Conservation (phyloP, 2,329 filamentous ascomycete species). For the Fusarium hainanense region DNA sequence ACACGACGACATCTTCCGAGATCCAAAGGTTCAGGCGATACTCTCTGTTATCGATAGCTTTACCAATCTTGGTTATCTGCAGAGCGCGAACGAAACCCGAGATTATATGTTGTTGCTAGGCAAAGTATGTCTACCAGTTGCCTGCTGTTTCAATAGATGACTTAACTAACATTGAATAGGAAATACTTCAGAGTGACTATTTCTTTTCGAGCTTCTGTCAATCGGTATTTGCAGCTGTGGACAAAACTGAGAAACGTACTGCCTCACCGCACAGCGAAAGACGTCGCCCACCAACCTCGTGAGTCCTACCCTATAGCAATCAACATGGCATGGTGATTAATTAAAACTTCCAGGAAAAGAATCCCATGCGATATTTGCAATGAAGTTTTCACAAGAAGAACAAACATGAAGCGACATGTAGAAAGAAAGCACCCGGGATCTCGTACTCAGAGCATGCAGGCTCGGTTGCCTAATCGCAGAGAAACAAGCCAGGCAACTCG, state of each 20-base stretch:
- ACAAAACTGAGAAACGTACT: rapidly evolving
- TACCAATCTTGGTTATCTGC: not conserved
- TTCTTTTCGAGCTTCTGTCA: not conserved
- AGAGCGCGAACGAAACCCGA: rapidly evolving
- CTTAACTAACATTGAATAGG: not conserved
- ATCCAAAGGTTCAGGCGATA: rapidly evolving
- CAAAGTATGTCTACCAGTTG: too few species aligned
- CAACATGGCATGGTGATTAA: rapidly evolving
- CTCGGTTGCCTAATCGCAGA: too few species aligned
- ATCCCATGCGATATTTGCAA: not conserved
- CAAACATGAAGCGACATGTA: not conserved
- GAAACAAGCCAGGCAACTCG: too few species aligned
- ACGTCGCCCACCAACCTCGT: too few species aligned
- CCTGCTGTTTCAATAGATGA: too few species aligned
- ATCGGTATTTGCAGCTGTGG: rapidly evolving
- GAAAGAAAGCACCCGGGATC: not conserved
- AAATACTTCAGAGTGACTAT: rapidly evolving
- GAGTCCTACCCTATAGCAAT: not conserved
- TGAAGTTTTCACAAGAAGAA: not conserved
- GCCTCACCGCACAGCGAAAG: rapidly evolving
- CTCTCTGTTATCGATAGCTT: not conserved
- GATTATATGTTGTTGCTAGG: not conserved
- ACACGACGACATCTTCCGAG: rapidly evolving
- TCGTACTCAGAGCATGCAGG: rapidly evolving
- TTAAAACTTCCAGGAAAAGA: rapidly evolving